These are phyloP conservation scores for Gynochthodes officinalis DNA, from an alignment of 257 asterid species.

Conservation along the genomic window DNA sequence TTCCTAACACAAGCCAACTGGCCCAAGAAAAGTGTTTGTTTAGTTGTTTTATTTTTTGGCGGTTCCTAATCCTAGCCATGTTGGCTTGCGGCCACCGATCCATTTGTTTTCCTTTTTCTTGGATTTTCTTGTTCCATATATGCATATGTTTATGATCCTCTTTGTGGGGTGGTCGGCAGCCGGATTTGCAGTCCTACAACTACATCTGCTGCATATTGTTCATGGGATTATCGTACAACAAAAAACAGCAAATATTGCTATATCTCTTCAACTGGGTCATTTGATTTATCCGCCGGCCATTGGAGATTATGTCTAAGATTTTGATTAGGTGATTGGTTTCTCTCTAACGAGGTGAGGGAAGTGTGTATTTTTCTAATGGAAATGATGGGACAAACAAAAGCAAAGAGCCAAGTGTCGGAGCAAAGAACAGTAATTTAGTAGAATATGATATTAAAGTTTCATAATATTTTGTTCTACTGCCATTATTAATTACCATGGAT, in stretches of 20 bases:
- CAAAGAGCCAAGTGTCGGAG: not conserved
- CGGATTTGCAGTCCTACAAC: too few species aligned
- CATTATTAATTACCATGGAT: too few species aligned
- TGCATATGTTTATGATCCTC: not conserved
- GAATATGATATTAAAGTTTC: not conserved
- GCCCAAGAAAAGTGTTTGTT: not conserved
- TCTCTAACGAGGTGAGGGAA: not conserved
- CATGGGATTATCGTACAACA: not conserved
- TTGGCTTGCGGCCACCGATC: not conserved
- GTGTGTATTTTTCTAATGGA: not conserved
- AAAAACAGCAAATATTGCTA: not conserved
- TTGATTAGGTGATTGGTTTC: not conserved
- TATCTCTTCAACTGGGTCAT: not conserved
- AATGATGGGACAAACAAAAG: not conserved
- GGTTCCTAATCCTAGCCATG: not conserved
- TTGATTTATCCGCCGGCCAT: not conserved
- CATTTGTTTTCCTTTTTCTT: not conserved
- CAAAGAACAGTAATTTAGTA: not conserved
- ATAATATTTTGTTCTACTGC: not conserved
- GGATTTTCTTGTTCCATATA: not conserved
- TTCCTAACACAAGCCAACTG: constrained; percentile 7
- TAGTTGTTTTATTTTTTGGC: not conserved
- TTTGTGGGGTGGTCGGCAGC: not conserved
- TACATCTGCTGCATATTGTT: not conserved
- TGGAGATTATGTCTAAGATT: too few species aligned